Evolutionary conservation across 352 stramenopile genomes (phyloP), one percentile per base, ranked within the genome.

Genomic region (Pythium plurisporium): DNA sequence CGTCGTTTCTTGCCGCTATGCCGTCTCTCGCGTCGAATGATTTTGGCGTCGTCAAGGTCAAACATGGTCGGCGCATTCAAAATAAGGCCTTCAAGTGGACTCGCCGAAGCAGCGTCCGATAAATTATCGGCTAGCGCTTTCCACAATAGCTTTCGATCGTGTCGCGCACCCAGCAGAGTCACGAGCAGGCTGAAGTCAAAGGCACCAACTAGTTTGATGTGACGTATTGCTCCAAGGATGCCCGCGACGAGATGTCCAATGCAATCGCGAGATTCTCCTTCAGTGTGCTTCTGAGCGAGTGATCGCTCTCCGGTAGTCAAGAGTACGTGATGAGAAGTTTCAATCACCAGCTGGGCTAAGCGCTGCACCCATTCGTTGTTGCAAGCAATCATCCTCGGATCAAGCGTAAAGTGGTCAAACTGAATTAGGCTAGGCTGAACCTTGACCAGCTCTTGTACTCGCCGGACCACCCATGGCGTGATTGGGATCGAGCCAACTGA

Each of bases 341-440:
- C 34, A 20, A 15, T 27, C 14, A 55, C 48, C 4, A 30, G 11
- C 8, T 25, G 6, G 14, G 45, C 33, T 9, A 55, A 19, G 7
- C 34, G n/a, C n/a, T 9, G 22, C 15, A 42, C 25, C 17, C 45
- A 31, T 14, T 44, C 26, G 17, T 36, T 46, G 23, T 6, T 22
- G 12, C 48, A 55, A 17, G 22, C 26, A 17, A 45, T 17, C 48
- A 55, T 55, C 23, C 48, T 44, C 26, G 48, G 48, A 36, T 55
- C 48, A 36, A 55, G 14, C n/a, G 34, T 37, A 34, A 55, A 25
- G 33, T 20, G 44, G 2, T 45, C 34, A 26, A 55, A 55, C 2
- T 17, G 3, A 23, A 55, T n/a, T 5, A 55, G 11, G 10, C 36
- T 11, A 7, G 11, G 12, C 15, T 55, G 20, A 14, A 55, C 23